These are phyloP conservation scores for Phytophthora constricta DNA, from an alignment of 352 stramenopile genomes.

Conservation along the genomic window DNA sequence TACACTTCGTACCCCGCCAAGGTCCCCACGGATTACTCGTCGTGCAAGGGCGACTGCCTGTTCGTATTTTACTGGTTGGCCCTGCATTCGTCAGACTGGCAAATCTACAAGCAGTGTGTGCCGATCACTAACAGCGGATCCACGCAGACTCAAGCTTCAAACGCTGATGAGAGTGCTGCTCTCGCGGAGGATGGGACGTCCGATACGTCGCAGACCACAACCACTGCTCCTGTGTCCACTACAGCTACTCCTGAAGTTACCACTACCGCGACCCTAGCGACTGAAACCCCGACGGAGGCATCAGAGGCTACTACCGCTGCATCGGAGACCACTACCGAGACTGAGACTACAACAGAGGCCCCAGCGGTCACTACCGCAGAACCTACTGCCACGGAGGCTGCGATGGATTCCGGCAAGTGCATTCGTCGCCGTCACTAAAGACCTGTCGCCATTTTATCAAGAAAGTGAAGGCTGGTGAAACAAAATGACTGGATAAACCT, in stretches of 20 bases:
- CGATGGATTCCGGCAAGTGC: constrained; percentile 10
- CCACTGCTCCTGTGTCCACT: neutral
- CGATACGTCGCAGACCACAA: neutral
- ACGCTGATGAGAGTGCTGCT: neutral
- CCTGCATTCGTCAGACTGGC: constrained; percentile 29
- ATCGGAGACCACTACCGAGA: neutral
- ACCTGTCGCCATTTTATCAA: no score
- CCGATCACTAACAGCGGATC: constrained; percentile 33
- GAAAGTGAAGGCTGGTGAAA: neutral
- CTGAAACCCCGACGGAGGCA: neutral
- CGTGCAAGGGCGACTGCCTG: constrained; percentile 25
- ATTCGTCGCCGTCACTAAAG: constrained; percentile 20
- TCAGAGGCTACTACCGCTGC: neutral
- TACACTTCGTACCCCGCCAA: constrained; percentile 46
- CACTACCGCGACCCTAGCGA: neutral
- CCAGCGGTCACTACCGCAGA: constrained; percentile 1
- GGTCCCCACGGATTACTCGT: constrained; percentile 20
- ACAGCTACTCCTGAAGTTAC: no score
- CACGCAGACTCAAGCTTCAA: constrained; percentile 9
- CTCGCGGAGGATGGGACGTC: neutral
- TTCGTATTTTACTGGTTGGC: constrained; percentile 30
- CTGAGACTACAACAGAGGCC: constrained; percentile 1
- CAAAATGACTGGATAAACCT: neutral
- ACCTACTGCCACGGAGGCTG: neutral
- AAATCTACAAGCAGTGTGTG: constrained; percentile 44